Conservation (phyloP, 371 early-diverging fungal species). For the Zychaea mexicana region DNA sequence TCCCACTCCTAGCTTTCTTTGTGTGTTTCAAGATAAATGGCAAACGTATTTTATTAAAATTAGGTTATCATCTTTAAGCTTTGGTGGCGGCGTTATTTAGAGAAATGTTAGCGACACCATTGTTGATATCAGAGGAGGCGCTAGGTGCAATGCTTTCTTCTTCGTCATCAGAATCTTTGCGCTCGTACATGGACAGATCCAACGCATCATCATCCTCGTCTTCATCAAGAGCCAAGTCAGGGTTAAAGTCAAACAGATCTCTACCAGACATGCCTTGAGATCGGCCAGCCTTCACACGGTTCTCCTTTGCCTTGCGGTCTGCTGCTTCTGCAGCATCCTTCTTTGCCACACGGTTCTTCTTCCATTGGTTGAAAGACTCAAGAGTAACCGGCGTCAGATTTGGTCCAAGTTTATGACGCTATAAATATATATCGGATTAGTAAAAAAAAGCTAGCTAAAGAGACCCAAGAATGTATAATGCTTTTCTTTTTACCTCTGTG, state of each 20-base stretch:
- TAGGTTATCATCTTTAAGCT: constrained; percentile 21
- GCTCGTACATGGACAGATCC: constrained; percentile 60
- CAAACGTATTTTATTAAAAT: too few species aligned
- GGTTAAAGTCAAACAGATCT: constrained; percentile 98
- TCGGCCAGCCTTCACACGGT: constrained; percentile 91
- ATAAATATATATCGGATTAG: constrained; percentile 12
- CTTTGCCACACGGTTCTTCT: constrained; percentile 80
- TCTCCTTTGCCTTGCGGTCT: constrained; percentile 82
- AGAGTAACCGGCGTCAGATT: constrained; percentile 96
- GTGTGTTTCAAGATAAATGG: too few species aligned
- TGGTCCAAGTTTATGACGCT: constrained; percentile 93
- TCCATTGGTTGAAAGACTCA: constrained; percentile 96
- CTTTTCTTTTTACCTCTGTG: constrained; percentile 74
- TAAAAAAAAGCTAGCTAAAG: too few species aligned
- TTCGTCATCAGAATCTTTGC: constrained; percentile 47
- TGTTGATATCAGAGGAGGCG: constrained; percentile 23
- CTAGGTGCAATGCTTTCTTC: too few species aligned
- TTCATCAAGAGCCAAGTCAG: constrained; percentile 76
- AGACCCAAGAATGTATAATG: too few species aligned
- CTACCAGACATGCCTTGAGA: constrained; percentile 93
- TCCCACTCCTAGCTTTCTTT: too few species aligned
- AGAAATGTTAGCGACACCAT: constrained; percentile 13
- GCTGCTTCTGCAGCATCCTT: constrained; percentile 73
- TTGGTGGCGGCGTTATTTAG: too few species aligned
- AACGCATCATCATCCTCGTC: constrained; percentile 80